Conservation (phyloP, 352 stramenopile genomes). For the Pythium dissimile region DNA sequence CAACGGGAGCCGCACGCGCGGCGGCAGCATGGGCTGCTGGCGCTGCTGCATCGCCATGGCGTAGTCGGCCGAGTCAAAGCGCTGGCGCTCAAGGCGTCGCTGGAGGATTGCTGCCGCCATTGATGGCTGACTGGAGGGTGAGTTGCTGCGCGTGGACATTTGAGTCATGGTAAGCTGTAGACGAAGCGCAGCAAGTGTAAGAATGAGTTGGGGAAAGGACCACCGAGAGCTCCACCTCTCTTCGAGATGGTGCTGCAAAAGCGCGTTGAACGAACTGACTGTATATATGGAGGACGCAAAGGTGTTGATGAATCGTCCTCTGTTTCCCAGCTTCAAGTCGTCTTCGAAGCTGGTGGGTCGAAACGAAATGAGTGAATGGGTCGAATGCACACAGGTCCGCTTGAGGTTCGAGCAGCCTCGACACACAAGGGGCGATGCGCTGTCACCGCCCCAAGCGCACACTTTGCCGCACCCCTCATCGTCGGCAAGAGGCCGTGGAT, state of each 20-base stretch:
- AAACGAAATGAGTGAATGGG: too few relatives aligned
- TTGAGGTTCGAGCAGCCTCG: background rate
- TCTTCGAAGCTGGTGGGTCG: too few relatives aligned
- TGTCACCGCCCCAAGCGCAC: background rate
- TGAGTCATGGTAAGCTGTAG: slow-evolving; percentile 11
- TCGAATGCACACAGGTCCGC: too few relatives aligned
- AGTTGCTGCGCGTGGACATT: background rate
- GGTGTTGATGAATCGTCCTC: too few relatives aligned
- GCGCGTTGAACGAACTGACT: too few relatives aligned
- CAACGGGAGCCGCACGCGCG: background rate
- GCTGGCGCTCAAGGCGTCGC: slow-evolving; percentile 52
- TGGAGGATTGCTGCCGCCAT: slow-evolving; percentile 41
- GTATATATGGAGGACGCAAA: too few relatives aligned
- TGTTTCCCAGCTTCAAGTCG: too few relatives aligned
- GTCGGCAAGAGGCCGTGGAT: background rate
- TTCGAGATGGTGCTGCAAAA: too few relatives aligned
- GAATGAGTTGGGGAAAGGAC: too few relatives aligned
- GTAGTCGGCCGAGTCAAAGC: slow-evolving; percentile 76
- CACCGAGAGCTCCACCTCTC: too few relatives aligned
- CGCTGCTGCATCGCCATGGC: slow-evolving; percentile 38
- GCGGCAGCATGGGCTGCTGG: slow-evolving; percentile 7
- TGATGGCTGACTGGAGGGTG: too few relatives aligned
- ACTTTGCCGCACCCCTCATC: background rate
- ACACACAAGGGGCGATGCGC: background rate
- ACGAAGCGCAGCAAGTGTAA: too few relatives aligned